phyloP scores from a whole-genome alignment of 2,329 filamentous ascomycete species.

The Scolecobasidium constrictum region DNA sequence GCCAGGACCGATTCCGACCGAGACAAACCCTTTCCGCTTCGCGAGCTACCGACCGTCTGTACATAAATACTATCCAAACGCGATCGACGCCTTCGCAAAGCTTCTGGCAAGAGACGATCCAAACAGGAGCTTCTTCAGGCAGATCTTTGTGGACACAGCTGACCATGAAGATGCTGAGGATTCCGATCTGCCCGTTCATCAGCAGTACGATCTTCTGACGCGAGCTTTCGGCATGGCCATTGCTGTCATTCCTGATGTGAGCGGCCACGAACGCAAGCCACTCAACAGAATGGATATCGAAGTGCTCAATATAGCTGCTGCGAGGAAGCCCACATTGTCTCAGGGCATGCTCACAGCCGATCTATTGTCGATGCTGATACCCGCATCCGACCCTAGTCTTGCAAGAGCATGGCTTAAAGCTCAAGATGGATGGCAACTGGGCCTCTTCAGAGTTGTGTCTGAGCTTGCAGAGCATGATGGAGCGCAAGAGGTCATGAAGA shows the following conservation, averaged over 20 bases:
- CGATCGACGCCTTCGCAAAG: slow-evolving; percentile 84
- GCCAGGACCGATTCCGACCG: slow-evolving; percentile 59
- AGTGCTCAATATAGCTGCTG: slow-evolving; percentile 59
- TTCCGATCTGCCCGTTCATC: slow-evolving; percentile 38
- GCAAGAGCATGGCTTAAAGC: slow-evolving; percentile 74
- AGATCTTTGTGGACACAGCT: slow-evolving; percentile 60
- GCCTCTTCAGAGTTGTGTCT: slow-evolving; percentile 64
- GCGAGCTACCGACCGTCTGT: slow-evolving; percentile 67
- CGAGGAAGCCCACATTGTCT: slow-evolving; percentile 79
- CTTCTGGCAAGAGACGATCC: slow-evolving; percentile 87
- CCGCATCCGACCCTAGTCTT: slow-evolving; percentile 58
- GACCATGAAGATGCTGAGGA: not conserved
- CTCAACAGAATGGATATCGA: slow-evolving; percentile 19
- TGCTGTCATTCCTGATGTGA: slow-evolving; percentile 67
- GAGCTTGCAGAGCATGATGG: slow-evolving; percentile 39
- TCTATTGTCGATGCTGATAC: slow-evolving; percentile 67
- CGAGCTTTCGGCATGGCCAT: slow-evolving; percentile 80
- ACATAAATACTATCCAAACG: slow-evolving; percentile 81
- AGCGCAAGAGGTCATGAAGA: not conserved
- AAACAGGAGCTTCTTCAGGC: slow-evolving; percentile 74
- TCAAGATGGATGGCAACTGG: slow-evolving; percentile 73
- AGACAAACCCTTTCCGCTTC: slow-evolving; percentile 54
- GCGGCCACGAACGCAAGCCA: slow-evolving; percentile 36
- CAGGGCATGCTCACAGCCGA: slow-evolving; percentile 87
- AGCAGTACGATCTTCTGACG: slow-evolving; percentile 63